Base-by-base conservation (phyloP, 2,329 filamentous ascomycete genomes). In the Dothideomycetes sp. region DNA sequence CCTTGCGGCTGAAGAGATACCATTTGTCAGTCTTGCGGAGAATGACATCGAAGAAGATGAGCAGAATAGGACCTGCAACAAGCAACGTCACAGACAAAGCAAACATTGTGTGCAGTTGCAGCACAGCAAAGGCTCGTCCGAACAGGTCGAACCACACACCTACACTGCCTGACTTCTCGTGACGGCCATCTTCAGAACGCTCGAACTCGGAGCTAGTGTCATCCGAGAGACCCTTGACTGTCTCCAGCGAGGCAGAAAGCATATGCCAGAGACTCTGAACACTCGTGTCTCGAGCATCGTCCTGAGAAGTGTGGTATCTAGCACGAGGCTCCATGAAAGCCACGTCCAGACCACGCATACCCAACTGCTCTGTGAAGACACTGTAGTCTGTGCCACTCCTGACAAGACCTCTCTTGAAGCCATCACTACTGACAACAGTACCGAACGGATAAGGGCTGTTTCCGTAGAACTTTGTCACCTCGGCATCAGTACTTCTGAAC, bases 61-160 rank as follows among this genome's bases (percentile, higher is more conserved):
- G 65, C 3, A 82, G 65, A 32, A 96, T 58, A 1, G 89, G 89
- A 1, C 82, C 78, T 15, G 80, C 80, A 15, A 94, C 80, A 15
- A 96, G 75, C 10, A 96, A 64, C 1, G 84, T 83, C 19, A 96
- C 73, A 4, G 86, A 88, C 64, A 91, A 78, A 3, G 86, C 87
- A 61, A 96, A 96, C 43, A 96, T 71, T 6, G 84, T 87, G 47
- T 83, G 76, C 27, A 95, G 70, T 33, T 74, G 73, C 55, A 95
- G 84, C 2, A 94, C 70, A 12, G 82, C 84, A 59, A 95, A 87
- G 1, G 70, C 70, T 41, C 71, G 74, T 30, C 89, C 91, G 49
- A 94, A 89, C 6, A 96, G 63, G 56, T 96, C 91, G 55, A 96
- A 96, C 86, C 88, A 98, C 11, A 96, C 86, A 20, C 80, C 84